Evolutionary conservation across 2,329 filamentous ascomycete species (phyloP), one percentile per base, ranked within the genome.

Genomic region (Aquanectria penicillioides): DNA sequence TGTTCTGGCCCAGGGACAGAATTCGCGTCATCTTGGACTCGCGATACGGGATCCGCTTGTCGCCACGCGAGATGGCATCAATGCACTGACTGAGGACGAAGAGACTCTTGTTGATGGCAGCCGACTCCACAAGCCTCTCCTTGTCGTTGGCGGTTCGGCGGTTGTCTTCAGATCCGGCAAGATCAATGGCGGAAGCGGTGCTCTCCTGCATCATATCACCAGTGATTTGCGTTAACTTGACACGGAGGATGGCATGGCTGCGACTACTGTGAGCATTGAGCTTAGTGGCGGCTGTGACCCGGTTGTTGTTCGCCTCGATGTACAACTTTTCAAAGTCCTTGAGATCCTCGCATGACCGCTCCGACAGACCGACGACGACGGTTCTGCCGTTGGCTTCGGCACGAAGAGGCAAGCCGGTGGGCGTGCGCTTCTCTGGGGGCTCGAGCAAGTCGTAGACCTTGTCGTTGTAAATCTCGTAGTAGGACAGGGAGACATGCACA

Each of bases 11-110:
- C 8, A 98, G 79, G 0, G 91, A 94, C 22, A 98, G 78, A 53
- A 98, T 97, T 41, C 94, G 86, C 1, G 95, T 98, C 94, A 98
- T 97, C 81, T 98, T 97, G 51, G 91, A 95, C 74, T 97, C 94
- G 55, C 94, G 86, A 74, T 97, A 98, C 0, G 95, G 94, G 70
- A 98, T 94, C 28, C 94, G 87, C 68, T 83, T 86, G 73, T 89
- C 87, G 26, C 86, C 86, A 20, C 86, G 81, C 1, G 90, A 91
- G 72, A 98, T 98, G 54, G 94, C 94, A 73, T 98, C 94, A 50
- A 98, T 94, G 69, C 94, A 98, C 74, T 97, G 93, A 37, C 93
- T 94, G 44, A 98, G 80, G 15, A 97, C 94, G 70, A 98, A 98
- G 6, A 98, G 82, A 63, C 92, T 96, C 80, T 97, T 98, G 83